Evolutionary conservation across 108 stramenopile species (phyloP).

Genomic region (Stephanodiscus minutulus): DNA sequence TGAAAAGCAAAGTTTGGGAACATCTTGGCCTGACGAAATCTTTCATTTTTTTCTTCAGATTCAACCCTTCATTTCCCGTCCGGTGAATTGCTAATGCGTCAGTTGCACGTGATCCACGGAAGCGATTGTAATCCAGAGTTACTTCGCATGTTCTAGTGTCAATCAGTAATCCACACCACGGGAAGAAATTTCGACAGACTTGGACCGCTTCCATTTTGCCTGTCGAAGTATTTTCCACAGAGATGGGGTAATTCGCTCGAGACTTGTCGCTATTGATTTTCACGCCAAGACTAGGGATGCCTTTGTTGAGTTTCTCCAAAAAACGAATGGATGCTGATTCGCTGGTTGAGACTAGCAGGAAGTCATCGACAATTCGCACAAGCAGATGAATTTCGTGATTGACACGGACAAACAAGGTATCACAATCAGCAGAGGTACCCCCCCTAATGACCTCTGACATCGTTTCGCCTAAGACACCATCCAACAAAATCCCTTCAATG

Average conservation of each 20-base stretch:
- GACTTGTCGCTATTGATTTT: conserved; percentile 77
- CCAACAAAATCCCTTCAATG: conserved; percentile 69
- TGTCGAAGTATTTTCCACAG: conserved; percentile 5
- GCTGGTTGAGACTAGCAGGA: conserved; percentile 70
- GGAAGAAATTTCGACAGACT: conserved; percentile 43
- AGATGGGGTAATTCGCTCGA: conserved; percentile 28
- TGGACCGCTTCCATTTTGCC: conserved; percentile 8
- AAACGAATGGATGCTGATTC: conserved; percentile 47
- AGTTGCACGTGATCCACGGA: conserved; percentile 50
- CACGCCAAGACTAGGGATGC: conserved; percentile 67
- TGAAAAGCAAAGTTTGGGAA: conserved; percentile 69
- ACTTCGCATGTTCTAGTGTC: conserved; percentile 79
- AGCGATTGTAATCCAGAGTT: conserved; percentile 66
- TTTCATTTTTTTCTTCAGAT: conserved; percentile 57
- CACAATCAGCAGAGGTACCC: conserved; percentile 9
- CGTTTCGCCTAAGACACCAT: conserved; percentile 46
- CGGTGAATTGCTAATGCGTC: conserved; percentile 63
- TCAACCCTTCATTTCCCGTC: conserved; percentile 52
- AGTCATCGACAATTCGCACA: conserved; percentile 85
- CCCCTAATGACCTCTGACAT: conserved; percentile 21
- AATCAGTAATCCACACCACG: conserved; percentile 90
- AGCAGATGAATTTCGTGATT: conserved; percentile 45
- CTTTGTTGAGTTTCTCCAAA: conserved; percentile 57
- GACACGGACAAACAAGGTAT: conserved; percentile 15
- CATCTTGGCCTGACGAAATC: conserved; percentile 82